These are phyloP conservation scores for Fusarium coicis DNA, from an alignment of 2,329 filamentous ascomycete species.

Conservation along the genomic window DNA sequence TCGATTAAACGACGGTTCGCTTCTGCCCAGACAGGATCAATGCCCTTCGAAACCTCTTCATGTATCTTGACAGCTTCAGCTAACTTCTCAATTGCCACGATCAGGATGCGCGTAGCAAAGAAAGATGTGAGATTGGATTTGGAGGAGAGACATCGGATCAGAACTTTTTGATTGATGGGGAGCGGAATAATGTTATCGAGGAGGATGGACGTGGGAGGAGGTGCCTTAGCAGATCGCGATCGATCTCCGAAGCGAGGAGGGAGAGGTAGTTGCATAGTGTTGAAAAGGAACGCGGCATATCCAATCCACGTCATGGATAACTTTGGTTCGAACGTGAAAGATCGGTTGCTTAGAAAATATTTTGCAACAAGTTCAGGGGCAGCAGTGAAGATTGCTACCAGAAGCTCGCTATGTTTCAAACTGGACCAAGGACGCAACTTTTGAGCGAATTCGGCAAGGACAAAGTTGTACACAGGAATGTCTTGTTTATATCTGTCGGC, in stretches of 20 bases:
- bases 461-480: slow-evolving; percentile 81
- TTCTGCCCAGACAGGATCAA: slow-evolving; percentile 71
- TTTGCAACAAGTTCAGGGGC: slow-evolving; percentile 89
- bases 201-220: slow-evolving; percentile 81
- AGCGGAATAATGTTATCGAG: slow-evolving; percentile 89
- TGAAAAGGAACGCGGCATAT: slow-evolving; percentile 89
- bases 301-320: slow-evolving; percentile 94
- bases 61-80: slow-evolving; percentile 71
- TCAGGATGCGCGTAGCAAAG: slow-evolving; percentile 83
- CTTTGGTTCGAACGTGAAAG: slow-evolving; percentile 91
- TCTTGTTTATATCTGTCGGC: slow-evolving; percentile 74
- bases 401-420: slow-evolving; percentile 81
- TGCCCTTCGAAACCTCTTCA: slow-evolving; percentile 54
- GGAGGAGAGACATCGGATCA: slow-evolving; percentile 82
- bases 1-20: slow-evolving; percentile 74
- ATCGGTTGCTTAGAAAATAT: slow-evolving; percentile 83
- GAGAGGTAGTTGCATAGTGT: slow-evolving; percentile 78
- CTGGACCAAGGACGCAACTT: slow-evolving; percentile 86
- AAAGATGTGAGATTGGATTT: slow-evolving; percentile 84
- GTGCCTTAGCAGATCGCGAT: slow-evolving; percentile 69
- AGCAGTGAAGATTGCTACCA: slow-evolving; percentile 80
- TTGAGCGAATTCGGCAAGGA: slow-evolving; percentile 81
- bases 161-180: slow-evolving; percentile 81
- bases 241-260: slow-evolving; percentile 77
- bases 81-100: slow-evolving; percentile 83